These are phyloP conservation scores for Fusarium drepaniforme DNA, from an alignment of 2,329 filamentous ascomycete genomes.

Conservation along the genomic window DNA sequence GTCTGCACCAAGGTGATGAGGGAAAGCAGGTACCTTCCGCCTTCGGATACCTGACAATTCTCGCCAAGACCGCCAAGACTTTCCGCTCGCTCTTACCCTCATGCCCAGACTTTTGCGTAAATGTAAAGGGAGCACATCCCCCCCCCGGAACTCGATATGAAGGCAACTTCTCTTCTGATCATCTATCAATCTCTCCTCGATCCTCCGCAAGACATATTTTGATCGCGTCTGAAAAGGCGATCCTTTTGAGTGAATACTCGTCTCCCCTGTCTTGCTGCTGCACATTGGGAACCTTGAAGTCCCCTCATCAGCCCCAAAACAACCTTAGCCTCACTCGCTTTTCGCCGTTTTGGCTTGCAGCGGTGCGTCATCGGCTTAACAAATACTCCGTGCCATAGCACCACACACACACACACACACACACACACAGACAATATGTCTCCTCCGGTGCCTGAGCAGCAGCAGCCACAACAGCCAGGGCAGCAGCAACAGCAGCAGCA, in stretches of 20 bases:
- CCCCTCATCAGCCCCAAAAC: not conserved
- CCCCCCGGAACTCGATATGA: slow-evolving; percentile 43
- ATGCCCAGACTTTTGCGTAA: slow-evolving; percentile 50
- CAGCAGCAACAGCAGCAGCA: slow-evolving; percentile 39
- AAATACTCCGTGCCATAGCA: slow-evolving; percentile 31
- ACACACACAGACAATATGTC: slow-evolving; percentile 44
- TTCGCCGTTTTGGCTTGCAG: slow-evolving; percentile 20
- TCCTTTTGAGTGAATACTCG: not conserved
- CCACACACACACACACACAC: too few relatives aligned
- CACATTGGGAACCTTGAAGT: not conserved
- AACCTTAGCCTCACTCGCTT: slow-evolving; percentile 28
- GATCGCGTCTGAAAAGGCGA: not conserved
- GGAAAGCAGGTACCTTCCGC: not conserved
- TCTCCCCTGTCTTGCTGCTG: not conserved
- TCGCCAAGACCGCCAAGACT: slow-evolving; percentile 52
- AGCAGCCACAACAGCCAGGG: slow-evolving; percentile 30
- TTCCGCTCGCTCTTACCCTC: slow-evolving; percentile 54
- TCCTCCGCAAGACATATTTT: slow-evolving; percentile 4
- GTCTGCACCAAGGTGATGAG: fast-evolving
- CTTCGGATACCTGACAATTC: slow-evolving; percentile 30
- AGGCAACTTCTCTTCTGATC: slow-evolving; percentile 38
- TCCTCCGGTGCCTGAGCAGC: slow-evolving; percentile 46
- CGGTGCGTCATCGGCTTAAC: slow-evolving; percentile 34
- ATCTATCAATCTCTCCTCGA: slow-evolving; percentile 25
- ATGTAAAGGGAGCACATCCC: slow-evolving; percentile 52